Evolutionary conservation across 306 rosid species (phyloP).

Genomic region (Casuarina cunninghamiana): DNA sequence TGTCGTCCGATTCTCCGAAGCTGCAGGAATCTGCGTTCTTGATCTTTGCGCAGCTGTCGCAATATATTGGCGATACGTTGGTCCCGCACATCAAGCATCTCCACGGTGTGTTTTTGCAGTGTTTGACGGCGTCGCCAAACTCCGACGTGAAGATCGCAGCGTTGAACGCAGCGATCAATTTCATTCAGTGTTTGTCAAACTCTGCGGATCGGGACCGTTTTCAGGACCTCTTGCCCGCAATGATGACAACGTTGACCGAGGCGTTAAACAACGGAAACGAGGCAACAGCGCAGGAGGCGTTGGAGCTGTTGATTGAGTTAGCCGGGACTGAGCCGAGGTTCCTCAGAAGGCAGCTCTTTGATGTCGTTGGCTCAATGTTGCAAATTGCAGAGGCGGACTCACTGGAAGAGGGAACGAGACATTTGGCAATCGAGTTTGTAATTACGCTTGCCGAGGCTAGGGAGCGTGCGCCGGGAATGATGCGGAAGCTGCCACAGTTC

Average conservation of each 20-base stretch:
- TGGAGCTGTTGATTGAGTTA: constrained; percentile 82
- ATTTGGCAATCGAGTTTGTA: constrained; percentile 91
- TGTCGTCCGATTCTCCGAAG: constrained; percentile 73
- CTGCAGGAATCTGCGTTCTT: constrained; percentile 85
- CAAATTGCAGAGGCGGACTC: constrained; percentile 92
- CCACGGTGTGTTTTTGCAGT: constrained; percentile 76
- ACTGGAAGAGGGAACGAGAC: constrained; percentile 85
- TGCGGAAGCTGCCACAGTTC: constrained; percentile 95
- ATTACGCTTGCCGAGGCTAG: constrained; percentile 94
- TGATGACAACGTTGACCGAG: constrained; percentile 88
- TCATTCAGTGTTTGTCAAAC: constrained; percentile 79
- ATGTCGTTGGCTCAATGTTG: constrained; percentile 87
- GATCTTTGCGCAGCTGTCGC: constrained; percentile 89
- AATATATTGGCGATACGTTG: constrained; percentile 81
- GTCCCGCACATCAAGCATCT: constrained; percentile 77
- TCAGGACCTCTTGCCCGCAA: constrained; percentile 89
- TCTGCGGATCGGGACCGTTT: constrained; percentile 82
- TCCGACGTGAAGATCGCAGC: constrained; percentile 86
- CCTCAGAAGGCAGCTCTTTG: constrained; percentile 77
- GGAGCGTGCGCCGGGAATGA: constrained; percentile 95
- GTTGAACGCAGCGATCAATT: constrained; percentile 84
- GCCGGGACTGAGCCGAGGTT: constrained; percentile 94
- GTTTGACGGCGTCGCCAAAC: constrained; percentile 46
- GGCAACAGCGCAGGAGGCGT: constrained; percentile 91
- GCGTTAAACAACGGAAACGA: constrained; percentile 84